phyloP scores from a whole-genome alignment of 345 rosid species.

The Euphorbia lathyris region DNA sequence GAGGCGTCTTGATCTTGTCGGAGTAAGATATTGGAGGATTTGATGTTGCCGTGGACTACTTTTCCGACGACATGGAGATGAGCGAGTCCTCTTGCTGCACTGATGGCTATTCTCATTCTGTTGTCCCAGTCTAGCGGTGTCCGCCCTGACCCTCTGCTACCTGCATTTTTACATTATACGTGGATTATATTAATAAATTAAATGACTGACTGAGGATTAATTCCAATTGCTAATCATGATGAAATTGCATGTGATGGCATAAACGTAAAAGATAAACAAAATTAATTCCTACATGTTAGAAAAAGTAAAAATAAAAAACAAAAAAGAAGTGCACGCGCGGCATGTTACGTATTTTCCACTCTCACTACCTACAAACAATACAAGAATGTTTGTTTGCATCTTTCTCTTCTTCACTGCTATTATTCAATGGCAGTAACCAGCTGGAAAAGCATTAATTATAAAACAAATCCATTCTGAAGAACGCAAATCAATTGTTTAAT shows the following conservation, averaged over 20 bases:
- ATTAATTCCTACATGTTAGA: not conserved
- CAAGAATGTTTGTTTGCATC: slow-evolving; percentile 37
- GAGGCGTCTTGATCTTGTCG: slow-evolving; percentile 64
- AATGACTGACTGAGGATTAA: not conserved
- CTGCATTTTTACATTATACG: slow-evolving; percentile 38
- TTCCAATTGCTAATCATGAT: not conserved
- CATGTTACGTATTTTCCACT: slow-evolving; percentile 25
- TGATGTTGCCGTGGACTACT: slow-evolving; percentile 84
- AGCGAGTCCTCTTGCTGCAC: slow-evolving; percentile 69
- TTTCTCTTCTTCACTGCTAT: not conserved
- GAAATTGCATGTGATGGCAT: slow-evolving; percentile 15
- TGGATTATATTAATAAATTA: no score
- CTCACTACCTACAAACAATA: no score
- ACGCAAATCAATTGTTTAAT: no score
- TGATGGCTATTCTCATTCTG: slow-evolving; percentile 69
- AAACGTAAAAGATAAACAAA: not conserved
- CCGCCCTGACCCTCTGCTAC: slow-evolving; percentile 88
- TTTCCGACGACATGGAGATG: slow-evolving; percentile 68
- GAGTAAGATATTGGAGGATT: slow-evolving; percentile 83
- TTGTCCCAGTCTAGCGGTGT: slow-evolving; percentile 93
- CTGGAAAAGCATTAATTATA: not conserved
- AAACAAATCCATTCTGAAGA: not conserved
- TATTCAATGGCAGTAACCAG: not conserved
- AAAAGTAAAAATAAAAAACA: no score
- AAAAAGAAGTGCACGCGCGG: not conserved